Conservation (phyloP, 73 alveolate species). For the Paramecium caudatum region DNA sequence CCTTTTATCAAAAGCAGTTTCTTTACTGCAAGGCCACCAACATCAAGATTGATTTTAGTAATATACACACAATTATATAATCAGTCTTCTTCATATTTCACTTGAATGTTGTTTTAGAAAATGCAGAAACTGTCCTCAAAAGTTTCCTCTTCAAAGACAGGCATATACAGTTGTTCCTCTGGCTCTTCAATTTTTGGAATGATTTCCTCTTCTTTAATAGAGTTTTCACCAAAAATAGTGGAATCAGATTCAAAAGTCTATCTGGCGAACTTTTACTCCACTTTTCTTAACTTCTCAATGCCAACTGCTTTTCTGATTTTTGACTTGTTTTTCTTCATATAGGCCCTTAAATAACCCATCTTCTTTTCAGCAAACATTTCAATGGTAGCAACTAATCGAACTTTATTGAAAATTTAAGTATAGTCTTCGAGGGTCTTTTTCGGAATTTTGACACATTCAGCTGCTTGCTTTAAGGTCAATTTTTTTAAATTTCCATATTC, state of each 20-base stretch:
- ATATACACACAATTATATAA: too few species aligned
- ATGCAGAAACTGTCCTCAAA: too few species aligned
- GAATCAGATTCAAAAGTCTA: too few species aligned
- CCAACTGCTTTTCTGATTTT: background rate
- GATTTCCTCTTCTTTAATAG: background rate
- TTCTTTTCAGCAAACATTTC: constrained; percentile 9
- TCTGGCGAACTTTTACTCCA: too few species aligned
- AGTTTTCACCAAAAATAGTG: too few species aligned
- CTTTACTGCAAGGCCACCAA: constrained; percentile 26
- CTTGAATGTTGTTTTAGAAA: too few species aligned
- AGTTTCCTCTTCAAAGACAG: too few species aligned
- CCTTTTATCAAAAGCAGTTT: background rate
- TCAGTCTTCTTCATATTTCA: background rate
- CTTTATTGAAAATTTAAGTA: background rate
- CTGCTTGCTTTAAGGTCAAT: constrained; percentile 23
- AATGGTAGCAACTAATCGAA: background rate
- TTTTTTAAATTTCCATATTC: background rate
- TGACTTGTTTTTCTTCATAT: background rate
- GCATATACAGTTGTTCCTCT: too few species aligned
- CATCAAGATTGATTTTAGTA: constrained; percentile 46
- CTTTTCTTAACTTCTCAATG: background rate
- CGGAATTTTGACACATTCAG: background rate
- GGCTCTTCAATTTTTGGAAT: too few species aligned
- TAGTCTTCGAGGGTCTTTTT: constrained; percentile 62
- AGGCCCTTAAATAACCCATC: constrained; percentile 14